Evolutionary conservation across 2,329 filamentous ascomycete genomes (phyloP).

Genomic region (Trichoderma atrobrunneum): DNA sequence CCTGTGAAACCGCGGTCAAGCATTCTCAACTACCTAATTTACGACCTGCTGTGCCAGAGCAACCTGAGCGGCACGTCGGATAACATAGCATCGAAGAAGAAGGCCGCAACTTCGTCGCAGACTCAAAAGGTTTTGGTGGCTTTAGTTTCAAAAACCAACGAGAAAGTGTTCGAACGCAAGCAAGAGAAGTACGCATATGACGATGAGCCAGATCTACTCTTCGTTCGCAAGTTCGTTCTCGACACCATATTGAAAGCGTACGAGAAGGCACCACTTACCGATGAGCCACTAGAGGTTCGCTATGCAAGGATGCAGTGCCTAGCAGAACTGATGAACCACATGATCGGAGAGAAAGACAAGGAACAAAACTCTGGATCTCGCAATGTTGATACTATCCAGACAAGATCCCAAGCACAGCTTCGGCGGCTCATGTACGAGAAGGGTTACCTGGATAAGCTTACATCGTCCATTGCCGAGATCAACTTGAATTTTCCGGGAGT

Average conservation of each 20-base stretch:
- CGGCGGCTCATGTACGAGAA: slow-evolving; percentile 98
- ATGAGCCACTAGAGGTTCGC: slow-evolving; percentile 77
- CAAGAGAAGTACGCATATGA: slow-evolving; percentile 64
- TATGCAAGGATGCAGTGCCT: slow-evolving; percentile 86
- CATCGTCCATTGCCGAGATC: slow-evolving; percentile 88
- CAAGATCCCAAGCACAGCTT: slow-evolving; percentile 74
- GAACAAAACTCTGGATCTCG: slow-evolving; percentile 46
- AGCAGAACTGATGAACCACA: slow-evolving; percentile 87
- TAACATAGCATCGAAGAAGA: slow-evolving; percentile 77
- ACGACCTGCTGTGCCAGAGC: slow-evolving; percentile 65
- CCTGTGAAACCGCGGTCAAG: slow-evolving; percentile 92
- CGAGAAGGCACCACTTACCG: slow-evolving; percentile 77
- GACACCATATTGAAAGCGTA: slow-evolving; percentile 91
- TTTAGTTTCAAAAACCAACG: slow-evolving; percentile 81
- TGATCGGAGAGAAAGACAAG: slow-evolving; percentile 78
- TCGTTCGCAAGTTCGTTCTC: slow-evolving; percentile 90
- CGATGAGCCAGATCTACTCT: slow-evolving; percentile 79
- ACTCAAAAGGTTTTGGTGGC: slow-evolving; percentile 84
- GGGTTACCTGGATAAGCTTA: slow-evolving; percentile 85
- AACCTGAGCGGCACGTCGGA: slow-evolving; percentile 67
- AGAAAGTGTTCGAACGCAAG: slow-evolving; percentile 60
- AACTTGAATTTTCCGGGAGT: slow-evolving; percentile 92
- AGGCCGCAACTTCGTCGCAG: slow-evolving; percentile 76
- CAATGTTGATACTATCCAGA: slow-evolving; percentile 39
- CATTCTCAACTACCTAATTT: slow-evolving; percentile 89